These are phyloP conservation scores for Pascua guehoae DNA, from an alignment of 1,284 basidiomycete species.

Conservation along the genomic window DNA sequence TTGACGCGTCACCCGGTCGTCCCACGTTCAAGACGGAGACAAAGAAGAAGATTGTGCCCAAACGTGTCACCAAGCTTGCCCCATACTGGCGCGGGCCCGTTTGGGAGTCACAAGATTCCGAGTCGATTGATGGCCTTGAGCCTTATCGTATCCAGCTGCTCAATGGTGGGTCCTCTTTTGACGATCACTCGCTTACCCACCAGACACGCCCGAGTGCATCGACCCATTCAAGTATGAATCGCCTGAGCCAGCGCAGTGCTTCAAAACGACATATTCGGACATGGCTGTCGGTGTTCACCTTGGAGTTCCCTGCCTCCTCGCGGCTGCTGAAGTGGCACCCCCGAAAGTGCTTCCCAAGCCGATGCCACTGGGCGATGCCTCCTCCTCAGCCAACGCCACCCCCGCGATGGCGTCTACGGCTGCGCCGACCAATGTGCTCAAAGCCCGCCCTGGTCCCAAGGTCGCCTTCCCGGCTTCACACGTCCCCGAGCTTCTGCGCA, in stretches of 20 bases:
- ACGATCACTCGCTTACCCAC: neutral
- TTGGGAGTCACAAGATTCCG: conserved; percentile 41
- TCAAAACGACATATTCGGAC: conserved; percentile 31
- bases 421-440: neutral
- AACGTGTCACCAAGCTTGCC: conserved; percentile 42
- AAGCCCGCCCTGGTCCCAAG: conserved; percentile 20
- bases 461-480: conserved; percentile 37
- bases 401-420: no score
- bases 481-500: conserved; percentile 34
- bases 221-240: conserved; percentile 45
- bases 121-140: conserved; percentile 35
- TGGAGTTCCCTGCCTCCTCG: conserved; percentile 30
- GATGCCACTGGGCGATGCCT: conserved; percentile 20
- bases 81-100: conserved; percentile 44
- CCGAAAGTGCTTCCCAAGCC: conserved; percentile 3
- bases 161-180: conserved; percentile 46
- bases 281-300: conserved; percentile 29
- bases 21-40: neutral
- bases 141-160: conserved; percentile 43
- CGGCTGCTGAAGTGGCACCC: conserved; percentile 15
- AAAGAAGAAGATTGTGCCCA: conserved; percentile 26
- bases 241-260: conserved; percentile 24
- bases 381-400: conserved; percentile 8
- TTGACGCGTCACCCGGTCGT: conserved; percentile 25
- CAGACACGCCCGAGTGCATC: conserved; percentile 42